phyloP scores from a whole-genome alignment of 169 alveolate genomes.

The Plasmodium gaboni region DNA sequence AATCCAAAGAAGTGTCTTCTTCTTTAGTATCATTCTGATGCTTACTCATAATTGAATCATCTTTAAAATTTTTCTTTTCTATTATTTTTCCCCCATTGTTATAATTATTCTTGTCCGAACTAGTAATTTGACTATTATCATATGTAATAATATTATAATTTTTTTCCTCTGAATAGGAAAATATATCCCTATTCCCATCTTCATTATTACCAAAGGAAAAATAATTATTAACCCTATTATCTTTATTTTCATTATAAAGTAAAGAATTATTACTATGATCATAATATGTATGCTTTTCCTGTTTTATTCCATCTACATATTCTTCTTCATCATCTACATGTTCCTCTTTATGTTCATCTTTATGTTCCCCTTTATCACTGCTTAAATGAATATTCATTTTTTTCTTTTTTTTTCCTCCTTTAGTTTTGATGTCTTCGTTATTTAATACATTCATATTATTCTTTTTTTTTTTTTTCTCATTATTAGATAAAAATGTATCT shows the following conservation, averaged over 20 bases:
- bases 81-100: background rate
- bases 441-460: too few species aligned
- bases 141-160: constrained; percentile 8
- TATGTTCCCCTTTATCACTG: background rate
- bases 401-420: background rate
- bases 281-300: background rate
- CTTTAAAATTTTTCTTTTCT: constrained; percentile 1
- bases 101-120: background rate
- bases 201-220: background rate
- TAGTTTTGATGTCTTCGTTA: too few species aligned
- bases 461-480: constrained; percentile 6
- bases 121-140: background rate
- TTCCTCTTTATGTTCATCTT: background rate
- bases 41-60: background rate
- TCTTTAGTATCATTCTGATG: background rate
- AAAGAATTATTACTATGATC: constrained; percentile 6
- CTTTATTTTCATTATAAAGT: background rate
- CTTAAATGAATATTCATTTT: background rate
- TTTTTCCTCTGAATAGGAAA: constrained; percentile 14
- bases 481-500: background rate
- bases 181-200: background rate
- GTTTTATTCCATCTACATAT: too few species aligned
- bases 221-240: background rate
- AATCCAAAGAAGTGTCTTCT: background rate
- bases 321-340: too few species aligned